Evolutionary conservation across 345 rosid genomes (phyloP), one percentile per base, ranked within the genome.

Genomic region (Anacardium occidentale): DNA sequence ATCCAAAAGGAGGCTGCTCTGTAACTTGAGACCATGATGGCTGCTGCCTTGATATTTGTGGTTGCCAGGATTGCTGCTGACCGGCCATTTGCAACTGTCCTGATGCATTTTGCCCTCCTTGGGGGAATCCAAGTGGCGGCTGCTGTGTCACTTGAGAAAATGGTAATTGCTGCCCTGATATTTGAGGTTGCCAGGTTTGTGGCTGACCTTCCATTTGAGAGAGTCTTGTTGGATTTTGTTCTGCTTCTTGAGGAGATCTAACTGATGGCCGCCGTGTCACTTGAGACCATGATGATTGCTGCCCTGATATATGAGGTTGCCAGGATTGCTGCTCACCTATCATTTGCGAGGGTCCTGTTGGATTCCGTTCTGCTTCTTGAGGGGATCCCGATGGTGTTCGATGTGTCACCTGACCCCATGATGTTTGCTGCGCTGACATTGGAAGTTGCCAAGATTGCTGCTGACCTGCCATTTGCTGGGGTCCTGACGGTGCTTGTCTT

Each of bases 121-220:
- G 78, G 48, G 62, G 50, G 44, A 69, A 60, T 65, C 76, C 77
- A 53, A 65, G 64, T 32, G 65, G 62, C 26, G 60, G 73, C 66
- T 64, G 66, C 40, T 58, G 56, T 21, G 72, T 22, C 14, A 24
- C 20, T 18, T 54, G 75, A 68, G 63, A 24, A 60, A 55, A 66
- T 6, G 63, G 45, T n/a, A 71, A 74, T 63, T 59, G 85, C 40
- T 68, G 77, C 40, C 77, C 78, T 29, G 68, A 48, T 74, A 75
- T 68, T 37, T 85, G 74, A 74, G 67, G 72, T 8, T 64, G 48
- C 82, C 78, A 54, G n/a, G 80, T 78, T 55, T 64, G 76, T 64
- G 72, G 67, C 66, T 85, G 77, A 72, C 72, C 70, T 21, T 66
- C 51, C 55, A 66, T 18, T 21, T 58, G 80, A 13, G 34, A 34